Percentiles rank a stretch among this genome's conserved stretches.
Evolutionary conservation across 2,329 filamentous ascomycete genomes (phyloP).

Genomic region (Talaromyces amestolkiae): DNA sequence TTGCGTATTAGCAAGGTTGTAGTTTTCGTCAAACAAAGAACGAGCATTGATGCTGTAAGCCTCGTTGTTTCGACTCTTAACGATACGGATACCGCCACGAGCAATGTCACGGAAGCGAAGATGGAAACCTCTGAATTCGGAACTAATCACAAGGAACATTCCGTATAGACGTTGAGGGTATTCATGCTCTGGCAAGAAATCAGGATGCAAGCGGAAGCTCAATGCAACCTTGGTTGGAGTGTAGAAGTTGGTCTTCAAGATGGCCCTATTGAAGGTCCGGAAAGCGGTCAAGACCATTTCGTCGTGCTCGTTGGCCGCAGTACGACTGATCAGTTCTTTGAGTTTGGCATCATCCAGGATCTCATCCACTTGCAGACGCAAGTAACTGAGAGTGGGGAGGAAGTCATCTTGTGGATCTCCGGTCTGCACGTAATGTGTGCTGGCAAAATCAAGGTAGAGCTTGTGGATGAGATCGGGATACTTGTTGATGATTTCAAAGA

Average conservation of each 20-base stretch:
- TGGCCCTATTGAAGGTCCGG: slow-evolving; percentile 87
- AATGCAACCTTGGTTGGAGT: slow-evolving; percentile 97
- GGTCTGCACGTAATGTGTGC: slow-evolving; percentile 73
- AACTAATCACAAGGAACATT: slow-evolving; percentile 98
- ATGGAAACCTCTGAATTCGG: slow-evolving; percentile 95
- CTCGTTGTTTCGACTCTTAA: slow-evolving; percentile 95
- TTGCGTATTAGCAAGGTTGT: slow-evolving; percentile 95
- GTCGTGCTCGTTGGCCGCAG: slow-evolving; percentile 89
- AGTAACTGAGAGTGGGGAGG: slow-evolving; percentile 66
- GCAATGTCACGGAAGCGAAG: slow-evolving; percentile 96
- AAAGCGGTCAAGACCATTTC: slow-evolving; percentile 98
- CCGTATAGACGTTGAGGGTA: slow-evolving; percentile 92
- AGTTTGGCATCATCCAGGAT: slow-evolving; percentile 73
- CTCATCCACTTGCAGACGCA: slow-evolving; percentile 65
- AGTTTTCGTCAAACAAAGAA: slow-evolving; percentile 97
- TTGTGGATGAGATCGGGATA: slow-evolving; percentile 84
- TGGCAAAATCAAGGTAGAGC: slow-evolving; percentile 89
- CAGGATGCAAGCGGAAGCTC: slow-evolving; percentile 81
- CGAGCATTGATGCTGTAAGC: slow-evolving; percentile 95
- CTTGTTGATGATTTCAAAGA: slow-evolving; percentile 90
- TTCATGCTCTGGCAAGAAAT: slow-evolving; percentile 84
- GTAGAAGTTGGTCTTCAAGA: slow-evolving; percentile 97
- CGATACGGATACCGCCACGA: slow-evolving; percentile 94
- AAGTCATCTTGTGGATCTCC: slow-evolving; percentile 63
- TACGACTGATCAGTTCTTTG: slow-evolving; percentile 72